Evolutionary conservation across 257 asterid species (phyloP), one percentile per base, ranked within the genome.

Genomic region (Dorcoceras hygrometricum): DNA sequence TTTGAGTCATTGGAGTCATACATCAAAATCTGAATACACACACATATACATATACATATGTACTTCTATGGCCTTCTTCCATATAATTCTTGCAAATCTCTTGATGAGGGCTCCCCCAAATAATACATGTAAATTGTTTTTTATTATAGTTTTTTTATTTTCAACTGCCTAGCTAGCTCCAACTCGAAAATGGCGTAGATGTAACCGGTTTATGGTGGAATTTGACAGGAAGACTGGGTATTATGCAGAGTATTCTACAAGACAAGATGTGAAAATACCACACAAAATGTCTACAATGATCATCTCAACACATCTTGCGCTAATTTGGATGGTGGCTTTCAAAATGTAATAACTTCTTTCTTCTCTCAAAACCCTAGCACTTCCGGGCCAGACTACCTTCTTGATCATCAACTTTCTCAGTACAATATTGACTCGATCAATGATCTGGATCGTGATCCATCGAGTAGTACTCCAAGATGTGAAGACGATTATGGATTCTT

Each of bases 191-290:
- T 43, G 14, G 24, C 7, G 24, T 39, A 26, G 6, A 26, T 57
- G 1, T 18, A n/a, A 26, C 26, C 2, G 14, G 6, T 23, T 60
- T 14, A 20, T 62, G 4, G 24, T 46, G 18, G 55, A 48, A 2
- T 26, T 54, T 78, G 28, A 43, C 91, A 90, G 96, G 97, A 90
- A 71, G 96, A 90, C 22, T 90, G 97, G 97, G 97, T 90, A 6
- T 62, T 90, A 24, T 88, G 88, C 54, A 75, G 85, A 81, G 97
- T 90, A 39, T 86, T 90, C 32, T 78, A 90, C 82, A 90, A 88
- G 75, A 72, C 80, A 20, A 84, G 85, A 60, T 56, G 72, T 32
- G 92, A 84, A 66, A 81, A 70, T 20, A 70, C 61, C 69, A 67
- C 53, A 63, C 69, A 62, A 76, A 18, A 34, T 68, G 28, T 54